Base-by-base conservation (phyloP, 1,284 basidiomycete genomes). In the Ganoderma leucocontextum region DNA sequence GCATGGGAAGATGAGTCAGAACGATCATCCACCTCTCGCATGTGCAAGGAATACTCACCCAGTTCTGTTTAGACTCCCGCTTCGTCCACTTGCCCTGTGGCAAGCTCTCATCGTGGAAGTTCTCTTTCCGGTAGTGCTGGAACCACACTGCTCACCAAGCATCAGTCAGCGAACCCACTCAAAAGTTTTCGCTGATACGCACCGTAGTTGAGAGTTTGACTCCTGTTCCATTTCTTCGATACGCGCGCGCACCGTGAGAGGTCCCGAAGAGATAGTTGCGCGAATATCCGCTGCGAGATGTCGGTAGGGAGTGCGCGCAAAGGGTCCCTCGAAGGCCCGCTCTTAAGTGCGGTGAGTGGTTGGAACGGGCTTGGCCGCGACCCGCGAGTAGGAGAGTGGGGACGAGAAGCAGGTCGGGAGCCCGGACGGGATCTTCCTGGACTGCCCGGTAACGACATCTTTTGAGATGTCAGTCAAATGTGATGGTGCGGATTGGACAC, bases 151-250 rank as follows among this genome's bases (percentile, higher is more conserved):
- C 2, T 5, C 15, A 17, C 41, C 41, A 9, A 62, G 15, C 29
- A 42, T 39, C 15, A 63, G 49, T 65, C 12, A 55, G 55, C 64
- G 13, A 38, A 36, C 57, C 41, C 22, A n/a, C 4, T 25, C 39
- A 10, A 4, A 47, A 25, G n/a, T 25, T 35, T 7, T 7, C 47
- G 59, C 22, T 63, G 29, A 15, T 33, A 83, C 89, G 67, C 72
- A 95, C 95, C 90, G 78, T 97, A 96, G 79, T 97, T 97, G 67
- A 97, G 78, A 0, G 94, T 94, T 80, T 95, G 94, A 71, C 93
- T 95, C 79, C 89, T 90, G 70, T 86, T 87, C 95, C 95, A 97
- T 78, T 95, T 93, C 80, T 87, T 90, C 64, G 89, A 95, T 6
- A 97, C 94, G 57, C 91, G 81, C 33, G 94, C 87, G 75, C 94